Base-by-base conservation (phyloP, 495 filamentous ascomycete species). In the Xylaria grammica region DNA sequence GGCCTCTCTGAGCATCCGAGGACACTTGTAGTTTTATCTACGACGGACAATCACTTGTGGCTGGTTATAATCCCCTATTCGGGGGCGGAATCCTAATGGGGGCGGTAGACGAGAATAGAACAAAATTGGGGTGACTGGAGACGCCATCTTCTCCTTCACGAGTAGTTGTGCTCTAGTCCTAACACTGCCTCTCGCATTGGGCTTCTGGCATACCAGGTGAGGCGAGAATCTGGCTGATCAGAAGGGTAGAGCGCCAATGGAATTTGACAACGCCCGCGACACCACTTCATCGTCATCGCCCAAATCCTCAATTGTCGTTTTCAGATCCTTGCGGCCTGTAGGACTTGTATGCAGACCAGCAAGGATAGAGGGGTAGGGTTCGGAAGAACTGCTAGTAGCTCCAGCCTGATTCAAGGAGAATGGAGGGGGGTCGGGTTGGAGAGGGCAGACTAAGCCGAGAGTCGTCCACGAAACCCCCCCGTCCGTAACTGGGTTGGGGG, bases 371-470 rank as follows among this genome's bases (percentile, higher is more conserved):
- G 53, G 34, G 9, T 1, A 19, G 36, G 36, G n/a, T 2, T 24
- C 19, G 3, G 1, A 32, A 54, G n/a, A n/a, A n/a, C n/a, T n/a
- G n/a, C n/a, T 17, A 19, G 10, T 13, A 36, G 4, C 1, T 24
- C 30, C 34, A 45, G 54, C 54, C 26, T 58, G 54, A 45, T 58
- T 58, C n/a, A 34, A 44, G 36, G 54, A 19, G 24, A 22, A 32
- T 46, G 54, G 38, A 30, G 40, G 8, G 34, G 32, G 34, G 51
- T 26, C 24, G 29, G 53, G 24, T 4, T 44, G 40, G 17, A 44
- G 40, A 45, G 4, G 38, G 9, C 13, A 44, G 9, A 30, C 38
- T 5, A 55, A 55, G 52, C 32, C 17, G 34, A 8, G 13, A 29
- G 7, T 36, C 5, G 5, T 6, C 34, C 11, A 11, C 34, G 34